These are phyloP conservation scores for Pythium aquatile DNA, from an alignment of 352 stramenopile species.

Conservation along the genomic window DNA sequence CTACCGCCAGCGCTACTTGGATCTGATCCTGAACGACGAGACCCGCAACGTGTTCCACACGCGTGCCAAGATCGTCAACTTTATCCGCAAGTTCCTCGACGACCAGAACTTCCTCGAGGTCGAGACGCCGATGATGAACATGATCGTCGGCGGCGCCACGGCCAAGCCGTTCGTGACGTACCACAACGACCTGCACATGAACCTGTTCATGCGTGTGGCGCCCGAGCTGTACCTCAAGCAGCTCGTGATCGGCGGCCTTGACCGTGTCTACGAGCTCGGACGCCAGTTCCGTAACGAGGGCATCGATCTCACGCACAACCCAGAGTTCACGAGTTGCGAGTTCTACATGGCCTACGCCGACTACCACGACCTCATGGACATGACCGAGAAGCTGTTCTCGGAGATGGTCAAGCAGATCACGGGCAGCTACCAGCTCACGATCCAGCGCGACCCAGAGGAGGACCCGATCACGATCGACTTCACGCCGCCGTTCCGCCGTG, in stretches of 20 bases:
- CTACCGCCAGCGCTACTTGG: conserved; percentile 94
- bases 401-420: conserved; percentile 90
- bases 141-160: conserved; percentile 93
- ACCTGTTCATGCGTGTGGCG: conserved; percentile 96
- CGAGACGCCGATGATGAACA: conserved; percentile 97
- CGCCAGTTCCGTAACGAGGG: conserved; percentile 99
- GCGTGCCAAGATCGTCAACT: conserved; percentile 92
- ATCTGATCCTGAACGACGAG: conserved; percentile 96
- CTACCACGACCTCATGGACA: conserved; percentile 98
- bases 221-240: conserved; percentile 98
- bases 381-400: conserved; percentile 94
- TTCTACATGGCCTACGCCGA: conserved; percentile 99
- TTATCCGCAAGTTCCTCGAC: conserved; percentile 93
- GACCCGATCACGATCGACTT: conserved; percentile 91
- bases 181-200: conserved; percentile 96
- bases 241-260: conserved; percentile 97
- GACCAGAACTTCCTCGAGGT: conserved; percentile 96
- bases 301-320: conserved; percentile 98
- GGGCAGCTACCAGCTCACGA: conserved; percentile 85
- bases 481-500: conserved; percentile 92
- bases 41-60: conserved; percentile 93
- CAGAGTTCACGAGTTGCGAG: conserved; percentile 98
- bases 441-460: conserved; percentile 80
- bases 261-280: conserved; percentile 98
- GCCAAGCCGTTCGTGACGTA: conserved; percentile 98